phyloP scores from a whole-genome alignment of 148 eudicot species.

The Rhododendron molle region DNA sequence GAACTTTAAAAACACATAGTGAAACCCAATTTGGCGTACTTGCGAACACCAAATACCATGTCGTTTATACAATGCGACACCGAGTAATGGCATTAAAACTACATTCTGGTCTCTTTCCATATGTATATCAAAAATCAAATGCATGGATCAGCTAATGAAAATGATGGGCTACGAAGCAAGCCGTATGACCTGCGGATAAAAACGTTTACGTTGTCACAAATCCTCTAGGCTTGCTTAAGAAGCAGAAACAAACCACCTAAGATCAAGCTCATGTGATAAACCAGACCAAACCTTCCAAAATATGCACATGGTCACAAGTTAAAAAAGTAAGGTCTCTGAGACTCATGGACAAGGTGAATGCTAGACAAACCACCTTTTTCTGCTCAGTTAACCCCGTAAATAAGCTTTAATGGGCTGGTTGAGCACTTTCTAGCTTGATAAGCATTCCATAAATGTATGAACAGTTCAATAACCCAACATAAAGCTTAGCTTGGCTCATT shows the following conservation, averaged over 20 bases:
- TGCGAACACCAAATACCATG: neutral
- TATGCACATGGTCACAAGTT: neutral
- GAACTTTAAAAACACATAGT: neutral
- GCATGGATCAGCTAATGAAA: neutral
- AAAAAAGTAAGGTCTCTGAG: neutral
- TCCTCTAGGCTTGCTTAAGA: neutral
- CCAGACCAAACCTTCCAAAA: neutral
- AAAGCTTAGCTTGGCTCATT: neutral
- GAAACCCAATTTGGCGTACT: neutral
- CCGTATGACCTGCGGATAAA: neutral
- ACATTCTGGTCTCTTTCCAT: neutral
- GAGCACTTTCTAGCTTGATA: neutral
- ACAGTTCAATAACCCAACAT: neutral
- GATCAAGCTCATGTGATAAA: neutral
- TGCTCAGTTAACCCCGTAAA: neutral
- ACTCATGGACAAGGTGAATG: neutral
- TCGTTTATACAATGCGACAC: neutral
- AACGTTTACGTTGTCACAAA: neutral
- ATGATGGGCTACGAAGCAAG: neutral
- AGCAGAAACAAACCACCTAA: neutral
- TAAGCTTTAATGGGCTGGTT: neutral
- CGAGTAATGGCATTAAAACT: neutral
- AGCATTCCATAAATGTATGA: neutral
- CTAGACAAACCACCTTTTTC: neutral
- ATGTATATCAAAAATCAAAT: neutral